phyloP scores from a whole-genome alignment of 2,329 filamentous ascomycete species.

The Pseudogymnoascus sp. region DNA sequence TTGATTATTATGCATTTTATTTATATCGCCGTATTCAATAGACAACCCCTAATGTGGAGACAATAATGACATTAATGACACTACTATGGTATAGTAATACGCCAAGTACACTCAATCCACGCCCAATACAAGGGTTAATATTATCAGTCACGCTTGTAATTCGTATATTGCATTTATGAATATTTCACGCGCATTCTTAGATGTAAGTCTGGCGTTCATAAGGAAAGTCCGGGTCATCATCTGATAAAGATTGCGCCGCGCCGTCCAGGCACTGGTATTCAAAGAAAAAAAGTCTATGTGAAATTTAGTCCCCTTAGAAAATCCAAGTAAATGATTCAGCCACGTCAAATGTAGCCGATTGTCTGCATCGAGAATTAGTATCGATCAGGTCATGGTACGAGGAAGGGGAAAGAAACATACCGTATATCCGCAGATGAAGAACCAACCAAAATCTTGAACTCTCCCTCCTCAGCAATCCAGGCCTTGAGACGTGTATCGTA shows the following conservation, averaged over 20 bases:
- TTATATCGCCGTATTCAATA: conserved; percentile 3
- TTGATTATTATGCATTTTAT: conserved; percentile 8
- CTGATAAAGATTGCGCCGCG: conserved; percentile 6
- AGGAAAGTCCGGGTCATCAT: not conserved
- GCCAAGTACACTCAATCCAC: not conserved
- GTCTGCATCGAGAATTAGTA: conserved; percentile 31
- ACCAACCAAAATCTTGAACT: conserved; percentile 53
- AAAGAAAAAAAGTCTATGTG: not conserved
- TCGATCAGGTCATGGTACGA: conserved; percentile 8
- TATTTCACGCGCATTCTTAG: not conserved
- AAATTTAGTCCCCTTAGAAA: conserved; percentile 34
- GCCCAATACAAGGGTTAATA: not conserved
- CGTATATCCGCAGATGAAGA: conserved; percentile 56
- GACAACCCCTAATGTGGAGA: conserved; percentile 4
- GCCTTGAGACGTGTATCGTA: conserved; percentile 51
- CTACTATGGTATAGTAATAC: not conserved
- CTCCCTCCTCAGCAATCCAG: conserved; percentile 61
- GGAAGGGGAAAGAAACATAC: conserved; percentile 34
- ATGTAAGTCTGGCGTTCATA: conserved; percentile 1
- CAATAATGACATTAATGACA: not conserved
- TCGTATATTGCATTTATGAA: conserved; percentile 3
- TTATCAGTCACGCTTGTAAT: not conserved
- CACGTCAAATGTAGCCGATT: conserved; percentile 47
- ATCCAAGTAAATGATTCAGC: conserved; percentile 60
- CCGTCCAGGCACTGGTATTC: conserved; percentile 2